Evolutionary conservation across 2,329 filamentous ascomycete species (phyloP).

Genomic region (Fusarium austroafricanum): DNA sequence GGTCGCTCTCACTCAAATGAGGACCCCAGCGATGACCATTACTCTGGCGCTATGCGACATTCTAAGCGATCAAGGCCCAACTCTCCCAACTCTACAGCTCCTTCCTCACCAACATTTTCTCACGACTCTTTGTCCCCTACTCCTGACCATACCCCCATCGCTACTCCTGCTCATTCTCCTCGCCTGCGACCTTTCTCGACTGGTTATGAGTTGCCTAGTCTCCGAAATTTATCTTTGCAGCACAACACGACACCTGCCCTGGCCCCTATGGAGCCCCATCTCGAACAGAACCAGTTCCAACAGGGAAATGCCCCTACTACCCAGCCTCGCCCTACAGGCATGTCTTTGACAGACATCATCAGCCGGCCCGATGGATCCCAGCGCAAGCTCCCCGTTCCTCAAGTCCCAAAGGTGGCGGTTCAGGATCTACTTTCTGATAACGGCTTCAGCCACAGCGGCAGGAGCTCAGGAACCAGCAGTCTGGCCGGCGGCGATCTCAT

Average conservation of each 20-base stretch:
- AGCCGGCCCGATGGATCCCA: slow-evolving; percentile 87
- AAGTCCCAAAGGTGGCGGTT: slow-evolving; percentile 88
- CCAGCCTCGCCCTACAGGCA: slow-evolving; percentile 68
- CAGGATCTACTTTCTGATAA: slow-evolving; percentile 82
- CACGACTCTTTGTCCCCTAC: slow-evolving; percentile 96
- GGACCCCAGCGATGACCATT: slow-evolving; percentile 81
- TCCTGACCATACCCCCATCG: slow-evolving; percentile 97
- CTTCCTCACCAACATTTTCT: slow-evolving; percentile 95
- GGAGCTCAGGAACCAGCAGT: slow-evolving; percentile 82
- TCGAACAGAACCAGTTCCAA: slow-evolving; percentile 58
- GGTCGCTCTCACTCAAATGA: slow-evolving; percentile 87
- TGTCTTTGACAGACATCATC: slow-evolving; percentile 93
- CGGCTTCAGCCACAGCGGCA: slow-evolving; percentile 77
- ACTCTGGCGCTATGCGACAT: slow-evolving; percentile 73
- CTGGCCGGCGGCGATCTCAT: slow-evolving; percentile 77
- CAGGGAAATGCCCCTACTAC: slow-evolving; percentile 64
- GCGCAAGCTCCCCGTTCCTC: slow-evolving; percentile 89
- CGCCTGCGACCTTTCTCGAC: slow-evolving; percentile 84
- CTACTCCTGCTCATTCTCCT: slow-evolving; percentile 94
- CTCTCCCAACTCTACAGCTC: slow-evolving; percentile 94
- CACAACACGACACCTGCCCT: slow-evolving; percentile 67
- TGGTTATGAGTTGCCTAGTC: slow-evolving; percentile 83
- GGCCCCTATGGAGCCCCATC: slow-evolving; percentile 68
- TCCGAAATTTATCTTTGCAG: slow-evolving; percentile 72
- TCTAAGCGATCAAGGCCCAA: slow-evolving; percentile 92